These are phyloP conservation scores for Aspergillus panamensis DNA, from an alignment of 495 filamentous ascomycete species.

Conservation along the genomic window DNA sequence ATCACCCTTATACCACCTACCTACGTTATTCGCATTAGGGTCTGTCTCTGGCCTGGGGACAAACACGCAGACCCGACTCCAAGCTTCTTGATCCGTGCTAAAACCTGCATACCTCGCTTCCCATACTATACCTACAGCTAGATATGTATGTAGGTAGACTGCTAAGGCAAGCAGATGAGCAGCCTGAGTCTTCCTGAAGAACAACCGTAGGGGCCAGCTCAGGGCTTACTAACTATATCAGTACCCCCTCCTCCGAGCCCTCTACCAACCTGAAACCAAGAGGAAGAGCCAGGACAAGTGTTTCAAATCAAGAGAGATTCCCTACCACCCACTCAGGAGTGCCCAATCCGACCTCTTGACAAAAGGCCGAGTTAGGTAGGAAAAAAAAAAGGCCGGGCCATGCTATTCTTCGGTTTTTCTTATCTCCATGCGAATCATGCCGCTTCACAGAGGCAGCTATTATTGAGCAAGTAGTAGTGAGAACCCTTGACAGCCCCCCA, in stretches of 20 bases:
- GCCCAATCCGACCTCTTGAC: background rate
- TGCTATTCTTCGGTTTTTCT: background rate
- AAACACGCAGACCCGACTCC: background rate
- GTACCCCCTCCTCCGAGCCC: no score
- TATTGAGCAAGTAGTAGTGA: background rate
- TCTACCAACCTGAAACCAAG: constrained; percentile 11
- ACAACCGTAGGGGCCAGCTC: constrained; percentile 2
- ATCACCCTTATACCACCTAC: background rate
- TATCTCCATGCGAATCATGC: constrained; percentile 4
- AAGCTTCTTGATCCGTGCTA: background rate
- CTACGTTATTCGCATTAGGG: background rate
- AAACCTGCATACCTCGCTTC: background rate
- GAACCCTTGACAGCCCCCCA: background rate
- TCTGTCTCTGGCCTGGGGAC: background rate
- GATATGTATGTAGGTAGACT: background rate
- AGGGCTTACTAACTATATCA: background rate
- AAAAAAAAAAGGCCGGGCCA: no score
- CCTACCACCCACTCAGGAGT: no score
- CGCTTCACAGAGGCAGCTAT: constrained; percentile 3
- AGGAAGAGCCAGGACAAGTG: constrained; percentile 7
- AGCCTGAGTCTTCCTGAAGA: background rate
- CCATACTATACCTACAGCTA: background rate
- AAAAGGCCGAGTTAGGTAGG: constrained; percentile 10
- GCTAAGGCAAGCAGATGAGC: background rate
- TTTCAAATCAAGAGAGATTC: constrained; percentile 1